Conservation (phyloP, 164 flowering plant genomes). For the Annona cherimola region DNA sequence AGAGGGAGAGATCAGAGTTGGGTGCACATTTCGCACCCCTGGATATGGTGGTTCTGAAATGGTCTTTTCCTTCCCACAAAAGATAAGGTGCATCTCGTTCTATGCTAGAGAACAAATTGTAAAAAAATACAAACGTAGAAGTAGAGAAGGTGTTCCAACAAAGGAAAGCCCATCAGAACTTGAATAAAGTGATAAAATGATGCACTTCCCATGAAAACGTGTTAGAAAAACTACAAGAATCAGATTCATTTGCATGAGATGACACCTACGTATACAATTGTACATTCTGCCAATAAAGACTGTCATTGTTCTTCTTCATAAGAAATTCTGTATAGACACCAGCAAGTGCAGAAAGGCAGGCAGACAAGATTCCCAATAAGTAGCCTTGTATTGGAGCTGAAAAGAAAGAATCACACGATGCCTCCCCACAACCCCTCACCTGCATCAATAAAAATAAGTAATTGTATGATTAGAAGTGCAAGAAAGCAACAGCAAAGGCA, state of each 20-base stretch:
- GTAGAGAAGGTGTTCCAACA: too few relatives aligned
- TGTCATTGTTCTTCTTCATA: slow-evolving; percentile 96
- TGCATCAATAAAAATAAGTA: slow-evolving; percentile 17
- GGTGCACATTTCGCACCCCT: neutral
- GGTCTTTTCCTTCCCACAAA: too few relatives aligned
- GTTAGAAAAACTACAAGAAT: too few relatives aligned
- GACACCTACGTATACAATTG: slow-evolving; percentile 88
- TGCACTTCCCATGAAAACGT: too few relatives aligned
- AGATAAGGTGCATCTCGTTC: too few relatives aligned
- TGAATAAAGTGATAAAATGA: too few relatives aligned
- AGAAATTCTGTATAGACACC: slow-evolving; percentile 98
- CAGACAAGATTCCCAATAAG: slow-evolving; percentile 80
- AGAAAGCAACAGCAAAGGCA: neutral
- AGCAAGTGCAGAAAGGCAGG: slow-evolving; percentile 93
- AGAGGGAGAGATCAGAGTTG: neutral
- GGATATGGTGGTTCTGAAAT: too few relatives aligned
- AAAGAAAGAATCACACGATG: slow-evolving; percentile 79
- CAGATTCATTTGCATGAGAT: neutral
- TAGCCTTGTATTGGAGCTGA: slow-evolving; percentile 95
- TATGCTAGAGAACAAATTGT: too few relatives aligned
- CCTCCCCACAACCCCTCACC: slow-evolving; percentile 95
- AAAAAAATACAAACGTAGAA: too few relatives aligned
- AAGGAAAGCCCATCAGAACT: too few relatives aligned
- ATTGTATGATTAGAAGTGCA: neutral
- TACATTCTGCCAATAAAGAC: slow-evolving; percentile 92